Evolutionary conservation across 345 rosid species (phyloP), one percentile per base, ranked within the genome.

Genomic region (Citrus reticulata): DNA sequence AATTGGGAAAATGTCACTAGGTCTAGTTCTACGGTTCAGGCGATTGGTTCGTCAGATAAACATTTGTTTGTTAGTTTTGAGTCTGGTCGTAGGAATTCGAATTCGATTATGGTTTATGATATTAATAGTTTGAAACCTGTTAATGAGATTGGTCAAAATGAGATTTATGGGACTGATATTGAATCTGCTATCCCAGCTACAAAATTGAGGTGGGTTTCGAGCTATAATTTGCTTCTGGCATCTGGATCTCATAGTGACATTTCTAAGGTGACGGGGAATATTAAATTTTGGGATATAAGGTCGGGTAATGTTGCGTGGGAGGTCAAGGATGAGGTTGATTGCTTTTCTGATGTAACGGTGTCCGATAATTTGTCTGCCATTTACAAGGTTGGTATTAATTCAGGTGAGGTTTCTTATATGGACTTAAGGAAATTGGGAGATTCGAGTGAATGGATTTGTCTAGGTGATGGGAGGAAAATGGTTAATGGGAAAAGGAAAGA

Each of bases 211-310:
- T 94, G 99, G 98, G 83, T 92, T 74, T 81, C 89, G 64, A 80
- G 92, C 63, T 86, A 79, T 51, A 85, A 85, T 54, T 68, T 96
- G 81, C 49, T 94, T 69, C 89, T 96, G 97, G 94, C 94, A 54
- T 83, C 98, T 20, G 99, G 99, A 35, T 94, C 98, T 35, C 98
- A 96, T 42, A 83, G 91, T 11, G 93, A 97, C n/a, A 92, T 92
- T 0, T 91, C 97, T 0, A 98, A 98, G 61, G 89, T 92, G 14
- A 40, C 77, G 5, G 99, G 98, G 57, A 89, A 88, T 37, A 85
- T 93, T 16, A 87, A 80, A 79, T 85, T 96, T 55, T 96, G 97
- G 97, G 99, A 96, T 68, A 68, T 94, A 62, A 90, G 99, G 75
- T 88, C 94, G 2, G 95, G 90, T 61, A 88, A 73, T 76, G 91